These are phyloP conservation scores for Dendryphion nanum DNA, from an alignment of 2,329 filamentous ascomycete species.

Conservation along the genomic window DNA sequence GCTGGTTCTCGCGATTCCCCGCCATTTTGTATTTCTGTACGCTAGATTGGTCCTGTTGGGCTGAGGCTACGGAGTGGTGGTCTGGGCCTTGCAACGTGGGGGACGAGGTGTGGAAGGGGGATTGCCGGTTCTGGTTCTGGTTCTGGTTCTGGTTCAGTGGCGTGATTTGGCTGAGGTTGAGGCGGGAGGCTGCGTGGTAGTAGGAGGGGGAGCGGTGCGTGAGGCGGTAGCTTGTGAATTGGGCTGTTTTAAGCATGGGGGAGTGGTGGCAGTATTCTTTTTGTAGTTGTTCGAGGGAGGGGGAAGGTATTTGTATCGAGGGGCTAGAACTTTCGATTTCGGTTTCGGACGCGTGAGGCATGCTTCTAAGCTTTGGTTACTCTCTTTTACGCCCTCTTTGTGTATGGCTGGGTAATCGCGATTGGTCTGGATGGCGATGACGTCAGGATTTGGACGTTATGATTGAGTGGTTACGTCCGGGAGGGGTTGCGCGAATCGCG, in stretches of 20 bases:
- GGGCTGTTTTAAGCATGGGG: constrained; percentile 24
- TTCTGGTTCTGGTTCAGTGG: neutral
- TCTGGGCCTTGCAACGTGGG: neutral
- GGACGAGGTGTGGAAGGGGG: neutral
- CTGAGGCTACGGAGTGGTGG: neutral
- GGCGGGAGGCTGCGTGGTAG: constrained; percentile 3
- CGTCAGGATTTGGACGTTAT: neutral
- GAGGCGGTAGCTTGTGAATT: constrained; percentile 16
- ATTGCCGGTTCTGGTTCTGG: too few relatives aligned
- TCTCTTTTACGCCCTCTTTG: neutral
- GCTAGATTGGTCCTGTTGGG: neutral
- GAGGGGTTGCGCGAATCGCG: too few relatives aligned
- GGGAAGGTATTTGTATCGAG: neutral
- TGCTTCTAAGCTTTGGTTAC: neutral
- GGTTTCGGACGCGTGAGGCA: neutral
- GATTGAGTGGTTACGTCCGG: too few relatives aligned
- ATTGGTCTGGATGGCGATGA: neutral
- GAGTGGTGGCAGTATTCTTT: constrained; percentile 4
- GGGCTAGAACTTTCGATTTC: neutral
- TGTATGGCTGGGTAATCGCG: neutral
- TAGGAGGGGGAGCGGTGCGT: constrained; percentile 8
- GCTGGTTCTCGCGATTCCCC: constrained; percentile 25
- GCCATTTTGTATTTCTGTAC: constrained; percentile 17
- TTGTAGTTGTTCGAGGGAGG: neutral
- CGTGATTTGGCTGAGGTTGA: neutral